Evolutionary conservation across 2,329 filamentous ascomycete genomes (phyloP), one percentile per base, ranked within the genome.

Genomic region (Fusarium continuum): DNA sequence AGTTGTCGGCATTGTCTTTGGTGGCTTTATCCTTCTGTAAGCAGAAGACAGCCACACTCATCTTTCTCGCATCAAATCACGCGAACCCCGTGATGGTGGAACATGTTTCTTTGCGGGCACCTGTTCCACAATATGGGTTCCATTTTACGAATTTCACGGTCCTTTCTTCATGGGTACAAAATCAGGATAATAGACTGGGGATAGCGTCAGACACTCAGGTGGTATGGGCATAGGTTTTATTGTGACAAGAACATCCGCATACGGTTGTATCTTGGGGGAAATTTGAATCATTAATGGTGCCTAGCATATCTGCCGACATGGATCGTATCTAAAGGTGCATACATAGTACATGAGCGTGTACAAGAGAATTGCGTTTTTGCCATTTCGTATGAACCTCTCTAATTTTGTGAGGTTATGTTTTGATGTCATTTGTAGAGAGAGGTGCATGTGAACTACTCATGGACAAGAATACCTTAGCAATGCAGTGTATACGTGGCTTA

Each of bases 1-100:
- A 10, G 68, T 69, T 9, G 62, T 72, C 2, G 73, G 69, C 17
- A 72, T 71, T 48, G 43, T 76, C 20, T 58, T 70, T 16, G 72
- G 71, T 8, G 73, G 66, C 23, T 50, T 72, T 16, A 49, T 76
- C 43, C 61, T 76, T 55, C 54, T 71, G 25, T 76, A 68, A 64
- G 25, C 29, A 8, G 49, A 38, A 14, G 19, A 41, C 19, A 36
- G 11, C 22, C 20, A 29, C 13, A 10, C 28, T 17, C 16, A 13
- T 19, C 23, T 28, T 23, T 10, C n/a, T 23, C 28, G 13, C 17
- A 57, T 16, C 17, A 36, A 44, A 39, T 40, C 46, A 43, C 44
- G 32, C 29, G 45, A 28, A 26, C 32, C 39, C 39, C 38, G 40
- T 61, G 44, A 43, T 46, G n/a, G 41, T 43, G 36, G 32, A 51